Evolutionary conservation across 345 rosid genomes (phyloP).

Genomic region (Syzygium jambos): DNA sequence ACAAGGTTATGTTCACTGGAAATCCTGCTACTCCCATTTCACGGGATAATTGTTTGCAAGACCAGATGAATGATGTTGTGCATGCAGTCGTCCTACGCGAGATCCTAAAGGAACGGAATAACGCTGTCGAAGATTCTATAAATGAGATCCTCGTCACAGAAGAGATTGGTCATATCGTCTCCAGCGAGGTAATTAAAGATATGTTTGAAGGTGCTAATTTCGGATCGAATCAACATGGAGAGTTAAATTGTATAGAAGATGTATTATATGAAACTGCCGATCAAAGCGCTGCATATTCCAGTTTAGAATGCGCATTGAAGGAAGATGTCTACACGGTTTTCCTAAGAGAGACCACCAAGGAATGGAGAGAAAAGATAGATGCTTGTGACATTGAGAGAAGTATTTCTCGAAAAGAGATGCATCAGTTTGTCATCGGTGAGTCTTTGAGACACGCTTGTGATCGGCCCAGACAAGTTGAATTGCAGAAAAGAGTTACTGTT

Average conservation of each 20-base stretch:
- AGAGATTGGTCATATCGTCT: slow-evolving; percentile 22
- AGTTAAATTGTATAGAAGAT: background rate
- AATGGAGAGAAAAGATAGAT: slow-evolving; percentile 7
- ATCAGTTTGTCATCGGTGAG: slow-evolving; percentile 5
- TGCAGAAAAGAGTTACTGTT: background rate
- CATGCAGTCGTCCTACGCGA: slow-evolving; percentile 1
- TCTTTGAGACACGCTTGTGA: slow-evolving; percentile 6
- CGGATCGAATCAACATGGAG: background rate
- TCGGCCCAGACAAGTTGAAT: background rate
- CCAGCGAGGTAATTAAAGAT: slow-evolving; percentile 19
- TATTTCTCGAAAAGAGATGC: slow-evolving; percentile 15
- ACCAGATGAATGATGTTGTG: slow-evolving; percentile 5
- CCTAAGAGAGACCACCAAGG: background rate
- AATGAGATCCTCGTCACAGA: slow-evolving; percentile 10
- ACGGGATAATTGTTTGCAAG: background rate
- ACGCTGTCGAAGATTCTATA: slow-evolving; percentile 3
- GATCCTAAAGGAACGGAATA: slow-evolving; percentile 15
- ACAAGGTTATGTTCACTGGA: background rate
- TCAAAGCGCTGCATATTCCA: background rate
- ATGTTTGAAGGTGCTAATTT: slow-evolving; percentile 4
- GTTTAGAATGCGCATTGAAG: slow-evolving; percentile 9
- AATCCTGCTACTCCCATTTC: background rate
- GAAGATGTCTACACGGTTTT: background rate
- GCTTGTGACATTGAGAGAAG: slow-evolving; percentile 3
- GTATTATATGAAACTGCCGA: background rate